phyloP scores from a whole-genome alignment of 2,329 filamentous ascomycete genomes.

The Orbilia blumenaviensis region DNA sequence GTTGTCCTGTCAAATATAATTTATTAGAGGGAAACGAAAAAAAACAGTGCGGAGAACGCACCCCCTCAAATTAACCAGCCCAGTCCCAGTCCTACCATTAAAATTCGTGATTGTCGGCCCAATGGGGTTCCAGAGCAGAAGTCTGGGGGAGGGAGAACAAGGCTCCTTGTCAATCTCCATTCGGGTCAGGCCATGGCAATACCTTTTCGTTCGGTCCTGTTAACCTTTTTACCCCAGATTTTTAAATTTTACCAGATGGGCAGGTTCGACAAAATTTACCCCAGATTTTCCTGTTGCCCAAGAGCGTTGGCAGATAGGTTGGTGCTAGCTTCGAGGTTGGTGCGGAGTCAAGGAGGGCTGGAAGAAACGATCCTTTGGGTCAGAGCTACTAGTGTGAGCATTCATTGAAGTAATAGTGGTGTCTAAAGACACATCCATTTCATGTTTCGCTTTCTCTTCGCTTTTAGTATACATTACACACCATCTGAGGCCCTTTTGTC shows the following conservation, averaged over 20 bases:
- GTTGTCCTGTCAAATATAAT: slow-evolving; percentile 11
- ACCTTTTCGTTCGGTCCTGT: not conserved
- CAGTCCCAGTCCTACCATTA: not conserved
- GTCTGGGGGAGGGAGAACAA: not conserved
- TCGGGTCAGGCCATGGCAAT: slow-evolving; percentile 16
- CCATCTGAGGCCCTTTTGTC: slow-evolving; percentile 14
- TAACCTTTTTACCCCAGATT: slow-evolving; percentile 10
- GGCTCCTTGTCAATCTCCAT: not conserved
- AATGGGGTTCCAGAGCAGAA: not conserved
- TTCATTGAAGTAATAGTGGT: not conserved
- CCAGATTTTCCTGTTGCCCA: slow-evolving; percentile 9
- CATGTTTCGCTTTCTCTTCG: slow-evolving; percentile 28
- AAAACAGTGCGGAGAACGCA: slow-evolving; percentile 12
- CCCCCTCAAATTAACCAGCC: not conserved
- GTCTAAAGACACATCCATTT: slow-evolving; percentile 4
- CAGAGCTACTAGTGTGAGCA: not conserved
- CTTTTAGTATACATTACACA: slow-evolving; percentile 44
- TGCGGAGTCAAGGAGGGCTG: not conserved
- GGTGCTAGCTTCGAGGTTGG: too few relatives aligned
- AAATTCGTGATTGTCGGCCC: slow-evolving; percentile 8
- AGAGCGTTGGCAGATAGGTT: not conserved
- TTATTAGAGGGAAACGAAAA: not conserved
- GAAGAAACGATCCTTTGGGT: not conserved
- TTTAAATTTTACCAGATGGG: slow-evolving; percentile 8
- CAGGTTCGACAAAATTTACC: slow-evolving; percentile 15